phyloP scores from a whole-genome alignment of 2,329 filamentous ascomycete species.

The Neurospora sp. region DNA sequence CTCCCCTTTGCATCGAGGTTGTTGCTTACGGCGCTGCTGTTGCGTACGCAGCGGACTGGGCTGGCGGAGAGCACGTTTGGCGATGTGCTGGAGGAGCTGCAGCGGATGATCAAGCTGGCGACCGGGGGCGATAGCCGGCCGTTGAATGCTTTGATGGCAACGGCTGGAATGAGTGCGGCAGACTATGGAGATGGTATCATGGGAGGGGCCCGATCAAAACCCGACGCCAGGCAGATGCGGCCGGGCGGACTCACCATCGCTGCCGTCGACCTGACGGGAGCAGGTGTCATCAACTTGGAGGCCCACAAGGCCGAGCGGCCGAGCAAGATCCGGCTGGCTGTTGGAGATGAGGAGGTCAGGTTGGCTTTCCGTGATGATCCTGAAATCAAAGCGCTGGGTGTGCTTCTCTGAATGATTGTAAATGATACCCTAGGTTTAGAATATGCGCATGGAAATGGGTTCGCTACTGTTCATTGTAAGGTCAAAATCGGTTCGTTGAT shows the following conservation, averaged over 20 bases:
- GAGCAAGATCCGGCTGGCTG: conserved; percentile 74
- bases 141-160: conserved; percentile 23
- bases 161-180: background rate
- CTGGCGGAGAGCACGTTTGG: conserved; percentile 80
- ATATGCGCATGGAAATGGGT: background rate
- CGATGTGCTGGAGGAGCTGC: conserved; percentile 81
- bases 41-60: conserved; percentile 71
- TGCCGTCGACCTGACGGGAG: conserved; percentile 73
- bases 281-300: conserved; percentile 80
- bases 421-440: background rate
- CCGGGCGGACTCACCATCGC: conserved; percentile 39
- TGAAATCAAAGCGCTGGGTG: conserved; percentile 70
- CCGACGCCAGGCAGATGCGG: conserved; percentile 16
- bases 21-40: conserved; percentile 71
- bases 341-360: conserved; percentile 85
- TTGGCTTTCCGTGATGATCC: conserved; percentile 80
- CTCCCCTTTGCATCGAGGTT: conserved; percentile 77
- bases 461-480: background rate
- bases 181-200: conserved; percentile 1
- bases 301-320: conserved; percentile 70
- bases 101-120: conserved; percentile 54
- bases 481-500: background rate
- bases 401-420: conserved; percentile 13
- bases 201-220: conserved; percentile 7
- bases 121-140: conserved; percentile 43